These are phyloP conservation scores for Hemisphaericaspora subhashii DNA, from an alignment of 1,139 yeast species.

Conservation along the genomic window DNA sequence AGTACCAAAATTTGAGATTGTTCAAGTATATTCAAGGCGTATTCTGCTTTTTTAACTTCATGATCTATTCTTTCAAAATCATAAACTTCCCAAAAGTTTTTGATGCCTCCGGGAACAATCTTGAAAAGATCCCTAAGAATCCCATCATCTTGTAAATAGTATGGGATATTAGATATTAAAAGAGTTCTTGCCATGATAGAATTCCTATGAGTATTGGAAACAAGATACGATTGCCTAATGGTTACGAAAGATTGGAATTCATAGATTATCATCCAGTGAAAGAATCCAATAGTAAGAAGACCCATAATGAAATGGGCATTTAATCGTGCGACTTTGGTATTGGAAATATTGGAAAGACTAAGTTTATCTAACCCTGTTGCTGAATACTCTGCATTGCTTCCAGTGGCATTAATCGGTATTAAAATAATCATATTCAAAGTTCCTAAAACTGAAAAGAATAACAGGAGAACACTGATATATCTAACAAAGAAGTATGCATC, in stretches of 20 bases:
- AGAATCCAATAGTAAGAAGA: constrained; percentile 48
- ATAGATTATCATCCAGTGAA: constrained; percentile 50
- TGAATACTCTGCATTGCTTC: constrained; percentile 29
- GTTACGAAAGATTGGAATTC: constrained; percentile 52
- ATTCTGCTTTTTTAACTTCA: constrained; percentile 30
- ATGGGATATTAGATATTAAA: constrained; percentile 52
- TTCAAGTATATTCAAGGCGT: constrained; percentile 44
- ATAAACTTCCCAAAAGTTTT: constrained; percentile 51
- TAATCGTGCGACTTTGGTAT: constrained; percentile 42
- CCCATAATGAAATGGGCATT: constrained; percentile 58
- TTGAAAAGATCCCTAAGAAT: constrained; percentile 27
- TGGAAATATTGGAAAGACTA: constrained; percentile 62
- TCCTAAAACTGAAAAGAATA: constrained; percentile 52
- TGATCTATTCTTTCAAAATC: constrained; percentile 37
- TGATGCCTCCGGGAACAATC: constrained; percentile 46
- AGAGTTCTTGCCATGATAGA: constrained; percentile 39
- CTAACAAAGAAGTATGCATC: constrained; percentile 67
- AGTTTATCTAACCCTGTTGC: constrained; percentile 56
- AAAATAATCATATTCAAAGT: constrained; percentile 52
- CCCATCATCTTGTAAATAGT: constrained; percentile 26
- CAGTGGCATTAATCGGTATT: constrained; percentile 56
- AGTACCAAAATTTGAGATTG: constrained; percentile 19
- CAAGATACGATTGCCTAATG: constrained; percentile 41
- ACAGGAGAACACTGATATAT: constrained; percentile 46
- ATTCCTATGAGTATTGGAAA: constrained; percentile 24